Evolutionary conservation across 1,284 basidiomycete genomes (phyloP), one percentile per base, ranked within the genome.

Genomic region (Ganoderma boninense): DNA sequence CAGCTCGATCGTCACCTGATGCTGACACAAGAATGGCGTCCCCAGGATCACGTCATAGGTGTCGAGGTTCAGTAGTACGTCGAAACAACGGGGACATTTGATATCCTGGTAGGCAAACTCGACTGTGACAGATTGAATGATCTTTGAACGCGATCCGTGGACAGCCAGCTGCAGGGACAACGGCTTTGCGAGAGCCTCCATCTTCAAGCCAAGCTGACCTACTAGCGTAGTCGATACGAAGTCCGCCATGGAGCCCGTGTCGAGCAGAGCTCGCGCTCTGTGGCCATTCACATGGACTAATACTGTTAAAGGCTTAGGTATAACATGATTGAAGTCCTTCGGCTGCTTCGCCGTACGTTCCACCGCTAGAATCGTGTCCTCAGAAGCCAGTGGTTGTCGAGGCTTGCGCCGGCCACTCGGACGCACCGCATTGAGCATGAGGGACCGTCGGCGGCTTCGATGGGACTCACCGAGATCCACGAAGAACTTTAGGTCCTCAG

Each of bases 21-120:
- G 65, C 29, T 67, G 59, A 13, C 38, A 67, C 8, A 67, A 10
- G 44, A 67, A 67, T 1, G 59, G 65, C 4, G 65, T 67, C 0
- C 65, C 65, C 0, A 67, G 60, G 35, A 67, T 67, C 29, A 67
- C 8, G n/a, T 67, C 59, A 13, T 67, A 67, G 14, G 40, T 60
- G n/a, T 43, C 38, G 20, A 67, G 23, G 46, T 62, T 62, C 6
- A n/a, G 49, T 16, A 13, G n/a, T n/a, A 81, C 70, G 65, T 83
- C 81, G 61, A 83, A 81, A 11, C 73, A 70, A 2, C 73, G 67
- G 6, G 68, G 68, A 35, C 57, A 64, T 1, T 71, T 52, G 0
- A 85, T 82, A 0, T 35, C 40, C 44, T 83, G 81, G 62, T 84
- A 84, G 0, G 20, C 14, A 18, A 65, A 70, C 16, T 61, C 62